phyloP scores from a whole-genome alignment of 768 basidiomycete genomes.

The Holtermannia corniformis region DNA sequence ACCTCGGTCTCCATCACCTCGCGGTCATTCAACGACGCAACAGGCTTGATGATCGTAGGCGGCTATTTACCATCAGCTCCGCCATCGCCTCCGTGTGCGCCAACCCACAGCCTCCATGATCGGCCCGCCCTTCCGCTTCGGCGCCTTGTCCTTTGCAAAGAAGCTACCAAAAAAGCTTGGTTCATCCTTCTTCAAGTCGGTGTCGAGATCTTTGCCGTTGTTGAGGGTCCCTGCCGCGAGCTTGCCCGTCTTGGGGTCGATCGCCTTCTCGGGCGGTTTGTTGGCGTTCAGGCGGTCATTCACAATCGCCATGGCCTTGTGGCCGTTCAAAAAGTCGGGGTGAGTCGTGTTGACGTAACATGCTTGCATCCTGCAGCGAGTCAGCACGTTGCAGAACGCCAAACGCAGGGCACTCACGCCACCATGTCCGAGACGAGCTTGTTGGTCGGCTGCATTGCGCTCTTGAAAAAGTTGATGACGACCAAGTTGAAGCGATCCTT shows the following conservation, averaged over 20 bases:
- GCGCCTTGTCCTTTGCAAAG: slow-evolving; percentile 53
- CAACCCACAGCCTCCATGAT: slow-evolving; percentile 48
- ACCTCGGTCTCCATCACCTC: slow-evolving; percentile 99
- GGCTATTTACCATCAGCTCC: slow-evolving; percentile 47
- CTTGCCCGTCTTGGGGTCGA: slow-evolving; percentile 66
- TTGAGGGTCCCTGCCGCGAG: slow-evolving; percentile 59
- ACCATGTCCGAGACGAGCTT: slow-evolving; percentile 92
- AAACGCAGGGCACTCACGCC: slow-evolving; percentile 50
- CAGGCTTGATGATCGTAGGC: slow-evolving; percentile 76
- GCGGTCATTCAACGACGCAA: slow-evolving; percentile 79
- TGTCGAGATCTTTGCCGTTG: slow-evolving; percentile 89
- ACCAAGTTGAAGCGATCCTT: slow-evolving; percentile 91
- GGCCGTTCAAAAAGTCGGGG: slow-evolving; percentile 94
- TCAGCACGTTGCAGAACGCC: background rate
- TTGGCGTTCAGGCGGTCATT: slow-evolving; percentile 58
- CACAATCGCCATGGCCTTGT: slow-evolving; percentile 88
- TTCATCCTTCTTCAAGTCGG: slow-evolving; percentile 80
- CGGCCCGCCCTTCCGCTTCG: slow-evolving; percentile 41
- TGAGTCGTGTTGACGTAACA: slow-evolving; percentile 99
- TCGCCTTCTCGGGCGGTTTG: slow-evolving; percentile 55
- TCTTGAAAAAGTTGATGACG: slow-evolving; percentile 95
- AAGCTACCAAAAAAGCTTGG: slow-evolving; percentile 90
- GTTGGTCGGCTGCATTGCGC: slow-evolving; percentile 82
- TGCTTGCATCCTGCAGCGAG: slow-evolving; percentile 80
- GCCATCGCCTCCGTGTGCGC: slow-evolving; percentile 15